Conservation (phyloP, 352 stramenopile species). For the Phytophthora palmivora region DNA sequence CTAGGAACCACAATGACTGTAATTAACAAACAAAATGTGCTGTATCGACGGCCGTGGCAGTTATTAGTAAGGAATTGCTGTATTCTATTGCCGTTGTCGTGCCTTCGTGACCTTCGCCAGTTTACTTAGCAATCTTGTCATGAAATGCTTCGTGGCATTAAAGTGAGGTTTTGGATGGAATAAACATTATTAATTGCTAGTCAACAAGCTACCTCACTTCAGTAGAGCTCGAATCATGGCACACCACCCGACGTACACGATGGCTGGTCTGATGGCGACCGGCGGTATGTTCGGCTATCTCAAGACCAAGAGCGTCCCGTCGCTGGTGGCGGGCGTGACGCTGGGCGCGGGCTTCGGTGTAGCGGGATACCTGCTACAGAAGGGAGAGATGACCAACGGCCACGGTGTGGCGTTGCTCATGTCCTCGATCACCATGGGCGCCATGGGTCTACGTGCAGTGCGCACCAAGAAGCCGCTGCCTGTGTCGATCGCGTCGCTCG, state of each 20-base stretch:
- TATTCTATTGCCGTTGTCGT: too few species aligned
- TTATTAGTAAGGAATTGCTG: too few species aligned
- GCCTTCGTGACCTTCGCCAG: too few species aligned
- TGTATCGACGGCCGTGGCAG: too few species aligned
- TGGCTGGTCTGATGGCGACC: constrained; percentile 67
- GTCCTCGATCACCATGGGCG: constrained; percentile 86
- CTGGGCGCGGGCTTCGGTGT: constrained; percentile 83
- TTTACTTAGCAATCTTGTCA: too few species aligned
- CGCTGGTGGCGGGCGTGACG: constrained; percentile 81
- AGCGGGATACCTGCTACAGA: constrained; percentile 82
- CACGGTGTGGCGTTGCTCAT: constrained; percentile 83
- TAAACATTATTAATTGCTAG: too few species aligned
- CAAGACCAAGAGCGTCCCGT: constrained; percentile 82
- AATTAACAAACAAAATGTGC: too few species aligned
- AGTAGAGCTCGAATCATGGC: constrained; percentile 41
- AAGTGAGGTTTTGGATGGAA: too few species aligned
- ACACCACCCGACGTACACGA: constrained; percentile 88
- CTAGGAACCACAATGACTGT: too few species aligned
- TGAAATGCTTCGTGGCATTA: too few species aligned
- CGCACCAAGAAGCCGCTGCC: constrained; percentile 77
- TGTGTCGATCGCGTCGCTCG: constrained; percentile 75
- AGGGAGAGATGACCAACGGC: constrained; percentile 83
- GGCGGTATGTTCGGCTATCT: constrained; percentile 86
- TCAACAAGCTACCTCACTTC: too few species aligned
- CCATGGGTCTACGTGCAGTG: constrained; percentile 86